Evolutionary conservation across 2,329 filamentous ascomycete genomes (phyloP).

Genomic region (Fusarium continuum): DNA sequence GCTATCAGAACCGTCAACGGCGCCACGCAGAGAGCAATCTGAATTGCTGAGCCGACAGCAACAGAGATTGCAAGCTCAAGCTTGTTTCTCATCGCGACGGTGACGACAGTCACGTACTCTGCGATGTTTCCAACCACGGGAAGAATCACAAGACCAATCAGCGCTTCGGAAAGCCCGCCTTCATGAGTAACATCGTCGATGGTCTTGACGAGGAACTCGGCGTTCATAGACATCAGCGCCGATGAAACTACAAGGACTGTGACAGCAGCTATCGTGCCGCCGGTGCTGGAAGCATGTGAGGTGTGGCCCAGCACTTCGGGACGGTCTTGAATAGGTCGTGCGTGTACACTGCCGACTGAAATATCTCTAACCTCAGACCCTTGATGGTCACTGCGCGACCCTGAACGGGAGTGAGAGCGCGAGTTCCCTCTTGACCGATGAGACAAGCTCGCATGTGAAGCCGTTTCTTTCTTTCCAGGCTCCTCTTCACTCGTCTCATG

Average conservation of each 20-base stretch:
- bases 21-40: conserved; percentile 69
- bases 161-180: conserved; percentile 61
- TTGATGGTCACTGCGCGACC: conserved; percentile 37
- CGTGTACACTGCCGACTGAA: conserved; percentile 18
- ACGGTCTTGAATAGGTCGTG: conserved; percentile 12
- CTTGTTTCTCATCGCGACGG: conserved; percentile 67
- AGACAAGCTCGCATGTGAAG: conserved; percentile 24
- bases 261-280: conserved; percentile 53
- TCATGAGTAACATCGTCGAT: conserved; percentile 64
- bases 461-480: conserved; percentile 2
- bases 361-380: conserved; percentile 39
- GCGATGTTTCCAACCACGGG: conserved; percentile 71
- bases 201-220: conserved; percentile 68
- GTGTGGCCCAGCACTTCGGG: background rate
- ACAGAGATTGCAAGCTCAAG: conserved; percentile 70
- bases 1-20: conserved; percentile 68
- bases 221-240: conserved; percentile 65
- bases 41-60: conserved; percentile 67
- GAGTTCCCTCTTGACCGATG: conserved; percentile 39
- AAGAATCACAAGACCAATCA: conserved; percentile 69
- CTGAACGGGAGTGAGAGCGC: conserved; percentile 32
- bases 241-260: conserved; percentile 63
- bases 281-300: conserved; percentile 5
- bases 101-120: conserved; percentile 70
- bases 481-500: conserved; percentile 15